Percentiles rank a stretch among this genome's conserved stretches.
Conservation (phyloP, 2,329 filamentous ascomycete genomes). For the Fusarium dlaminii region DNA sequence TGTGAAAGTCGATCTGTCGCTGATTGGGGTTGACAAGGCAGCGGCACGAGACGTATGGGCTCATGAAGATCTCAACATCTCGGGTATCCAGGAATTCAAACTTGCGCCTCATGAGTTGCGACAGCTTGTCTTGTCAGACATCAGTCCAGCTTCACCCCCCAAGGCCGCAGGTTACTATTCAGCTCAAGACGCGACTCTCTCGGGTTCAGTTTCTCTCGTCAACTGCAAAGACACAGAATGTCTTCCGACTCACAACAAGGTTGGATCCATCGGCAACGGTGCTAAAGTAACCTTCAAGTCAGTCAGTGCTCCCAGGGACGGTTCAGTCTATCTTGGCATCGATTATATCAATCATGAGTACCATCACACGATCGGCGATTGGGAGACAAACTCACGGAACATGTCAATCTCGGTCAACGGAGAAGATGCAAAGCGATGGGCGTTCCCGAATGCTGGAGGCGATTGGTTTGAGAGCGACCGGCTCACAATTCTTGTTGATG, state of each 20-base stretch:
- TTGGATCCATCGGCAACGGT: conserved; percentile 49
- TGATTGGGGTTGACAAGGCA: conserved; percentile 53
- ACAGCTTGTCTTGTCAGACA: conserved; percentile 51
- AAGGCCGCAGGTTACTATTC: conserved; percentile 52
- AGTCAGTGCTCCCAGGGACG: conserved; percentile 43
- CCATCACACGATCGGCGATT: conserved; percentile 53
- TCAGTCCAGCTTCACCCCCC: conserved; percentile 37
- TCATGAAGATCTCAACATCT: conserved; percentile 46
- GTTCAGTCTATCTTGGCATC: conserved; percentile 54
- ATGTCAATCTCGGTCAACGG: conserved; percentile 60
- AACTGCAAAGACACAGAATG: conserved; percentile 53
- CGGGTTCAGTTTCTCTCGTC: conserved; percentile 47
- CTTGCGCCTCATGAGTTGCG: conserved; percentile 53
- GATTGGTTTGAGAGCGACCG: conserved; percentile 62
- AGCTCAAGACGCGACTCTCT: conserved; percentile 48
- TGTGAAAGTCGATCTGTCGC: conserved; percentile 53
- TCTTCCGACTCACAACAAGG: conserved; percentile 54
- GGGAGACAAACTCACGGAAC: conserved; percentile 59
- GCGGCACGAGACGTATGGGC: conserved; percentile 54
- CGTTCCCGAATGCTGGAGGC: conserved; percentile 59
- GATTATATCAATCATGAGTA: conserved; percentile 65
- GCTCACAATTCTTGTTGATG: conserved; percentile 55
- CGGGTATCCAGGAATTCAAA: conserved; percentile 45
- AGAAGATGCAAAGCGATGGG: conserved; percentile 53
- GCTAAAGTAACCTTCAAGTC: conserved; percentile 50